phyloP scores from a whole-genome alignment of 1,139 yeast genomes.

The Hyphopichia burtonii region DNA sequence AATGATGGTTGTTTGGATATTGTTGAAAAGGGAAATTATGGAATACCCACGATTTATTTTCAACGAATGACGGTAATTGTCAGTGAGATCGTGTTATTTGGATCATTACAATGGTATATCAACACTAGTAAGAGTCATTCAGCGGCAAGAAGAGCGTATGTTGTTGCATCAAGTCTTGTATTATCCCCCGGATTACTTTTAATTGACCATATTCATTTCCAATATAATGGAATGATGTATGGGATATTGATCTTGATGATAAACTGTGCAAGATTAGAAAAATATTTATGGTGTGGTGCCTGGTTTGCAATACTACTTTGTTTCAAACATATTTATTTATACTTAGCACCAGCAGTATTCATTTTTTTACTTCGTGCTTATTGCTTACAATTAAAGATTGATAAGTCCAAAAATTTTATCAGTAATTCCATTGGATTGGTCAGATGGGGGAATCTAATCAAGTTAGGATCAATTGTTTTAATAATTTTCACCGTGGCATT shows the following conservation, averaged over 20 bases:
- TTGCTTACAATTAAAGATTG: conserved; percentile 49
- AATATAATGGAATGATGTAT: conserved; percentile 90
- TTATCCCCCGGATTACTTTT: conserved; percentile 86
- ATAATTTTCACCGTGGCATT: conserved; percentile 67
- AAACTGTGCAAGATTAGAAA: conserved; percentile 62
- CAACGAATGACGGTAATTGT: conserved; percentile 79
- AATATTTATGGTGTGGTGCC: conserved; percentile 63
- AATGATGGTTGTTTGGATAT: conserved; percentile 80
- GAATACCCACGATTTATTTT: conserved; percentile 74
- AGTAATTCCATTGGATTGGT: conserved; percentile 36
- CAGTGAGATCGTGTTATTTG: conserved; percentile 71
- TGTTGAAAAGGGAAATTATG: conserved; percentile 63
- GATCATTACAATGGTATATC: conserved; percentile 70
- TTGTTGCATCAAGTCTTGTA: conserved; percentile 78
- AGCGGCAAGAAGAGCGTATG: conserved; percentile 55
- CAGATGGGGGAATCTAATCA: conserved; percentile 57
- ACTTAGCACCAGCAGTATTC: conserved; percentile 93
- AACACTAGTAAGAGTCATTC: conserved; percentile 41
- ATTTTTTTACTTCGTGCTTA: conserved; percentile 73
- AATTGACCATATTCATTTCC: conserved; percentile 92
- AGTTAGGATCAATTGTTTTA: conserved; percentile 67
- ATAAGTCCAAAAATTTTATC: conserved; percentile 20
- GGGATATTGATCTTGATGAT: conserved; percentile 77
- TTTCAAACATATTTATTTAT: conserved; percentile 90
- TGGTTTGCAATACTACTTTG: conserved; percentile 78